Conservation (phyloP, 192 early-diverging fungal species). For the Podochytrium sp. region DNA sequence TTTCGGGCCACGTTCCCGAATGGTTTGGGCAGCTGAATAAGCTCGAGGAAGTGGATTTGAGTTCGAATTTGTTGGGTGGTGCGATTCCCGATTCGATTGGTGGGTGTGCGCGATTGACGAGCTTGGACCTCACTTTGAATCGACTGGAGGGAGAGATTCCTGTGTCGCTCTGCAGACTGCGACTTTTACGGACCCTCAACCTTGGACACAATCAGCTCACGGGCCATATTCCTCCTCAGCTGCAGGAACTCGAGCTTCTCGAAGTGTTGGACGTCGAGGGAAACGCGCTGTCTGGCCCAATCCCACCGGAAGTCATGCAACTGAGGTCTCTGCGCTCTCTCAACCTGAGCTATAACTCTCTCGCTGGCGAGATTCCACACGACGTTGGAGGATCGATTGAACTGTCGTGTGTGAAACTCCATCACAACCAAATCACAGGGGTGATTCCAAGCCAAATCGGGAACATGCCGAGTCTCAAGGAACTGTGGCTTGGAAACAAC, state of each 20-base stretch:
- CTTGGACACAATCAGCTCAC: neutral
- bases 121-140: neutral
- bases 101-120: neutral
- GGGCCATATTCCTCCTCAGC: neutral
- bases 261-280: neutral
- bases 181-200: neutral
- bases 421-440: neutral
- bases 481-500: neutral
- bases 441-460: neutral
- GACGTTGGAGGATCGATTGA: neutral
- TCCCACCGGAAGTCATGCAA: neutral
- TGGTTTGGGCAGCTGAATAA: neutral
- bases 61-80: neutral
- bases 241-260: neutral
- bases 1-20: neutral
- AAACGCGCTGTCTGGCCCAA: neutral
- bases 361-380: neutral
- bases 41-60: neutral
- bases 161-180: neutral
- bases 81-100: neutral
- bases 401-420: neutral
- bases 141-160: neutral
- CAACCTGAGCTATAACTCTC: neutral
- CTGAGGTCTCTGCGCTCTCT: too few relatives aligned
- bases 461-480: neutral